Evolutionary conservation across 192 early-diverging fungal genomes (phyloP), one percentile per base, ranked within the genome.

Genomic region (Lunasporangiospora selenospora): DNA sequence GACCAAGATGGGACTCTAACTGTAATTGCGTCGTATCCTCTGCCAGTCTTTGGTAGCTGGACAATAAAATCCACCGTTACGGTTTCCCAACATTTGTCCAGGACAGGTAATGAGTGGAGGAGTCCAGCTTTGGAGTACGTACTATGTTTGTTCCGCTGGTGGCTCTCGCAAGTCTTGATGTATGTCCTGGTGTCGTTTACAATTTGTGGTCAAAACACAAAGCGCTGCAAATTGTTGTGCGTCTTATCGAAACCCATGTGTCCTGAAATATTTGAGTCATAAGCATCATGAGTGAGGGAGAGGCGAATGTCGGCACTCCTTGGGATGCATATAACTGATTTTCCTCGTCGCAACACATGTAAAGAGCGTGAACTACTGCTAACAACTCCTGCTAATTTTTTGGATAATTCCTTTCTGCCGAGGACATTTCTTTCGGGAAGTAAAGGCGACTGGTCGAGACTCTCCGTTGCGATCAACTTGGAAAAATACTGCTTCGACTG

Each of bases 201-300:
- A 15, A 47, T 18, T 36, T 45, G n/a, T 36, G 23, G 32, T 19
- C 46, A 61, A 50, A 48, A 49, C 21, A 29, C 46, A 37, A 0
- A 33, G 31, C 42, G 37, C 2, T 9, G 26, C 3, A 21, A 24
- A 16, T 10, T 34, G 48, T 34, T 4, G 27, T 23, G 12, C 3
- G 75, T 76, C 36, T 47, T 75, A 8, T 32, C 56, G 4, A 18
- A 15, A 34, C 76, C 62, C 21, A 75, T 31, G 19, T 76, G 75
- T 3, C 76, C 75, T 4, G 77, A 32, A 33, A 26, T 18, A 2
- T 9, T n/a, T 16, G 33, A 0, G 18, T 69, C 62, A 23, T 76
- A 76, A 52, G 50, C 49, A 31, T 37, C 29, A 3, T 23, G 32
- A 12, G 48, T 19, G 8, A 61, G 4, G 9, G 16, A 8, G 4